Evolutionary conservation across 192 early-diverging fungal genomes (phyloP), one percentile per base, ranked within the genome.

Genomic region (Umbelopsis sp.): DNA sequence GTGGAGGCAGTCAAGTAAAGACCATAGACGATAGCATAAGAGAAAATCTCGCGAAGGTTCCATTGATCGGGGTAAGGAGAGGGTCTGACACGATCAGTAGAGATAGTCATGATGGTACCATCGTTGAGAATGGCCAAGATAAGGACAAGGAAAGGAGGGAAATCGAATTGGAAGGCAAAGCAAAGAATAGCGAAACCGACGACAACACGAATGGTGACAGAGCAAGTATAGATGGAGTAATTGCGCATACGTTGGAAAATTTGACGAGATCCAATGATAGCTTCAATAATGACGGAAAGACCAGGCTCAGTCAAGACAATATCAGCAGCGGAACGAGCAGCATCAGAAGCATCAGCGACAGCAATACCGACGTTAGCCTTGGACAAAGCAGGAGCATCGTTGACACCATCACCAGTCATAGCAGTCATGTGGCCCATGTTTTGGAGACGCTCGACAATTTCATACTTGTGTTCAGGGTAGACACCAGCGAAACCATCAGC

Each of bases 241-340:
- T 89, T 91, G 76, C 91, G 87, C 95, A 97, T 97, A 74, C 95
- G 93, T 82, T 97, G 95, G 90, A 97, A 97, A 80, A 97, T 97
- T 67, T 92, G 88, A 72, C 95, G 91, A 71, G 93, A 94, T 79
- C 87, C 87, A 81, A 92, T 91, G 79, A 97, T 90, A 66, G 92
- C 95, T 79, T 95, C 94, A 65, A 97, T 95, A 76, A 94, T 95
- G 51, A 94, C 92, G 20, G 89, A 89, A 69, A 92, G 86, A 75
- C 91, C 91, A 66, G 91, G 87, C 75, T 90, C 89, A 25, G 88
- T 90, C 64, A 93, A 82, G 68, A 93, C 91, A 78, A 93, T 91
- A 70, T 90, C 88, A 23, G 91, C 88, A 64, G 91, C 90, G 73
- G 88, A 89, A 55, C 90, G 88, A 44, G 91, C 91, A 71, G 90